These are phyloP conservation scores for Trametes punicea DNA, from an alignment of 768 basidiomycete species.

Conservation along the genomic window DNA sequence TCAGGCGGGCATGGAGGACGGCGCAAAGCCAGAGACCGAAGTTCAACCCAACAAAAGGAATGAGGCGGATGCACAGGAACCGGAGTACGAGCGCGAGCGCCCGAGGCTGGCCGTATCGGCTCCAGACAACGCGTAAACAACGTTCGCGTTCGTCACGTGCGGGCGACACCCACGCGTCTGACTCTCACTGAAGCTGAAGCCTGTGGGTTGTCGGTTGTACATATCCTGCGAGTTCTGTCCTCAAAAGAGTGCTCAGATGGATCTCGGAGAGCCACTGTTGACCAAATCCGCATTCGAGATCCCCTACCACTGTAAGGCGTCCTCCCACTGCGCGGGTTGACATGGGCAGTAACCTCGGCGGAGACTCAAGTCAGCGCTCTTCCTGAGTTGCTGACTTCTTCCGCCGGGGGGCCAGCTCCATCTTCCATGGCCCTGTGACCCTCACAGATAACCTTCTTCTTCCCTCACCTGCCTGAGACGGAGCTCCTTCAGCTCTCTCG, in stretches of 20 bases:
- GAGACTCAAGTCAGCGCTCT: too few species aligned
- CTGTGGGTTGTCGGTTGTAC: too few species aligned
- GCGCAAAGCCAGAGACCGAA: background rate
- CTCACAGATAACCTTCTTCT: background rate
- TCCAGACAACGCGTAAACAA: constrained; percentile 29
- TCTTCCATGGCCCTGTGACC: constrained; percentile 14
- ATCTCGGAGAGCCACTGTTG: too few species aligned
- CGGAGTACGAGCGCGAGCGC: background rate
- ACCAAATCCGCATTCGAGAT: too few species aligned
- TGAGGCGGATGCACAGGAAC: background rate
- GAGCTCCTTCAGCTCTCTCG: background rate
- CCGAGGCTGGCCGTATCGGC: background rate
- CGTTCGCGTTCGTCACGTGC: constrained; percentile 32
- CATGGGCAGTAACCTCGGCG: constrained; percentile 4
- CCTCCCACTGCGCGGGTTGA: too few species aligned
- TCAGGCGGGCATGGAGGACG: background rate
- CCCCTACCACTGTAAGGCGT: too few species aligned
- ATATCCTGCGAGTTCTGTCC: too few species aligned
- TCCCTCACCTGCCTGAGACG: background rate
- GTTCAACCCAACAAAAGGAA: background rate
- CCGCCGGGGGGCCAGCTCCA: constrained; percentile 8
- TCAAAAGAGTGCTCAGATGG: too few species aligned
- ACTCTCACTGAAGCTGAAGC: background rate
- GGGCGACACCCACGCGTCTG: constrained; percentile 6
- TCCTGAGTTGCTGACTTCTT: too few species aligned